Evolutionary conservation across 2,329 filamentous ascomycete species (phyloP), one percentile per base, ranked within the genome.

Genomic region (Nemania serpens): DNA sequence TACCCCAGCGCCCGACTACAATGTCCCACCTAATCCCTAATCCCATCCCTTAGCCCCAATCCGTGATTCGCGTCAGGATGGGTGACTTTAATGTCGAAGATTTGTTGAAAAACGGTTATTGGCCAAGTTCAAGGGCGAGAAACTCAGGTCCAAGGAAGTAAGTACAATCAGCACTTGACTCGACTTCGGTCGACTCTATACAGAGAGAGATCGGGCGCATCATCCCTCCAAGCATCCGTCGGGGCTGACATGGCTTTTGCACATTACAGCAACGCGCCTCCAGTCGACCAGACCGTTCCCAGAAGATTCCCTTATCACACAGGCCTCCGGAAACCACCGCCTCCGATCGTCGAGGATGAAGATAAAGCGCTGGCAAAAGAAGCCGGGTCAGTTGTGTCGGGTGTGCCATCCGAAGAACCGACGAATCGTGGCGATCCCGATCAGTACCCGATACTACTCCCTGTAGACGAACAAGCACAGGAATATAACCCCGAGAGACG

Each of bases 271-370:
- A 64, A 64, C 46, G 64, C 68, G 1, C 62, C 68, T 33, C 67
- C 69, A 55, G 59, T 67, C 34, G 61, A 70, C 60, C 62, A 59
- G 17, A 48, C 62, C 13, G 58, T 65, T 48, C 66, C 69, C 45
- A 68, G 70, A 45, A 64, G 43, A 17, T 17, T 67, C 22, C 64
- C 63, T 39, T 62, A 69, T 64, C 42, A 60, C 29, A 43, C 65
- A 67, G 60, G 66, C 70, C 81, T 79, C 71, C 53, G 47, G 22
- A 63, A 56, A 51, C 87, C 88, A 5, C 89, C 88, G 1, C 79
- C 80, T 17, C 88, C 89, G 3, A 86, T 75, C 37, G 88, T 89
- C 49, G 90, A 93, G 72, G 89, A 93, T 71, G 90, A 91, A 73
- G 77, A 72, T 15, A 81, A 78, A 13, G 84, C 89, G 7, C 74